Evolutionary conservation across 495 filamentous ascomycete genomes (phyloP), one percentile per base, ranked within the genome.

Genomic region (Tuber umbilicatum): DNA sequence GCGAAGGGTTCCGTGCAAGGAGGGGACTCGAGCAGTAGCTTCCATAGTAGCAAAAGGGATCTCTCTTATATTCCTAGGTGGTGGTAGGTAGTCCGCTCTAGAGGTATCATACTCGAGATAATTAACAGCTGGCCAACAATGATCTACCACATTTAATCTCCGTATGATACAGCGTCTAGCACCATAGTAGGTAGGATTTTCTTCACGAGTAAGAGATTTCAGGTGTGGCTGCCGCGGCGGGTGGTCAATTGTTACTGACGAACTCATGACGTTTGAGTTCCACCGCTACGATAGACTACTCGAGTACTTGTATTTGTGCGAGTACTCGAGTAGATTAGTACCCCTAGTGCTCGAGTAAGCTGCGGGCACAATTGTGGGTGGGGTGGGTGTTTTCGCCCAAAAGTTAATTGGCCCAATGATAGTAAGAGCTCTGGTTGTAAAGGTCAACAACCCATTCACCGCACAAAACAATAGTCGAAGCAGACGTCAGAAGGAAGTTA

Each of bases 401-500:
- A 31, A 16, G 50, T 31, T 31, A 60, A n/a, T 60, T 27, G 2
- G n/a, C 16, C 50, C 50, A 27, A 50, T n/a, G 50, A 6, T 31
- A 31, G 50, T 31, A n/a, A n/a, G 45, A 5, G 19, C 45, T 47
- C 21, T 47, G 21, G 45, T 47, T 6, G 39, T 23, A 47, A 47
- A 23, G 19, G 45, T 47, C 21, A 45, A 45, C 5, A 45, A 45
- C 43, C 19, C 45, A 21, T 47, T 47, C 27, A 55, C 47, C 47
- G 47, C 9, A 55, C 47, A 27, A 55, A 55, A 55, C 27, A 27
- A 55, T 47, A 47, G 19, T 9, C 45, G 19, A 5, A 55, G 50
- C 10, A 55, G 77, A 79, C 77, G 77, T 79, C 77, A 79, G 77
- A 39, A 79, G 72, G 69, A 71, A 60, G 69, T 50, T 21, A 50